Evolutionary conservation across 176 grass and related monocot species (phyloP).

Genomic region (Carex cristatella): DNA sequence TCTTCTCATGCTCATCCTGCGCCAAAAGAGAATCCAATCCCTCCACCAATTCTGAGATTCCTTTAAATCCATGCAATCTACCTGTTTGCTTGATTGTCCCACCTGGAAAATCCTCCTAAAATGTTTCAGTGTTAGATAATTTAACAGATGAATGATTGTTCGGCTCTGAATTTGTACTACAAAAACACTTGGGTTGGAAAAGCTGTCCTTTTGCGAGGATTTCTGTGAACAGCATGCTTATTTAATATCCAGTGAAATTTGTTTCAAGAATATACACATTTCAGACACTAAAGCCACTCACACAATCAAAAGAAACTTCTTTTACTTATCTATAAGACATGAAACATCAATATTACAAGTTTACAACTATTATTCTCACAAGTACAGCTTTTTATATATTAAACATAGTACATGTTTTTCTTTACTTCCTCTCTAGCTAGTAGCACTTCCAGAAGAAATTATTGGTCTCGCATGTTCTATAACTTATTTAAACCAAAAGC

Average conservation of each 20-base stretch:
- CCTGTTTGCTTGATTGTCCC: neutral
- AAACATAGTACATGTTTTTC: neutral
- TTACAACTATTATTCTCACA: neutral
- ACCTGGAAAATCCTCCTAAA: neutral
- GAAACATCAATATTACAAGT: neutral
- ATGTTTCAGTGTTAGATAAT: neutral
- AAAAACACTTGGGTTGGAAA: neutral
- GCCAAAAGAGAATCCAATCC: conserved; percentile 8
- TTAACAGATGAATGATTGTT: conserved; percentile 43
- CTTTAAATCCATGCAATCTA: conserved; percentile 47
- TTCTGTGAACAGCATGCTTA: neutral
- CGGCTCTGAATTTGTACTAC: conserved; percentile 36
- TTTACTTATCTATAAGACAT: conserved; percentile 1
- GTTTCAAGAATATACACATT: neutral
- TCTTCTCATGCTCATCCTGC: conserved; percentile 60
- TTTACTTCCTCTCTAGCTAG: neutral
- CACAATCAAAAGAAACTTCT: neutral
- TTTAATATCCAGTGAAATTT: neutral
- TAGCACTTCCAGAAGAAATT: neutral
- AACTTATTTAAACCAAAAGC: neutral
- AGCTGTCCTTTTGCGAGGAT: too few species aligned
- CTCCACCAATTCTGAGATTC: conserved; percentile 56
- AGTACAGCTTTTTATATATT: neutral
- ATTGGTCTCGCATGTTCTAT: too few species aligned
- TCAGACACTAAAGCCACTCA: neutral